Conservation (phyloP, 352 stramenopile species). For the Pythium rishiriense region DNA sequence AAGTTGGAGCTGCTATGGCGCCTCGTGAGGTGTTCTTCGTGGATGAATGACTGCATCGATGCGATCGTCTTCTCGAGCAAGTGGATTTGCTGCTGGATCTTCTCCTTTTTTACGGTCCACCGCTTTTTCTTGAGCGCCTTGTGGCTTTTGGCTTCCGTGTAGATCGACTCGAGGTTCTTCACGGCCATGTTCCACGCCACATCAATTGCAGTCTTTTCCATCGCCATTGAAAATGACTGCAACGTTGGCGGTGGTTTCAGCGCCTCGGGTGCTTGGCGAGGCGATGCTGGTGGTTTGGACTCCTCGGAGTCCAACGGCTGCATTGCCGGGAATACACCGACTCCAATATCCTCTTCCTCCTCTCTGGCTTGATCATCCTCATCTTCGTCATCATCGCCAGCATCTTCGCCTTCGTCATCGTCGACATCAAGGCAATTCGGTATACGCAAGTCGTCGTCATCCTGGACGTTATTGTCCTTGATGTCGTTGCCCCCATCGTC, state of each 20-base stretch:
- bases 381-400: slow-evolving; percentile 29
- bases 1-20: slow-evolving; percentile 37
- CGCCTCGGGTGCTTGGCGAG: neutral
- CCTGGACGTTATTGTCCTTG: slow-evolving; percentile 1
- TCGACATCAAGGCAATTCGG: slow-evolving; percentile 26
- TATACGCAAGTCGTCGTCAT: slow-evolving; percentile 13
- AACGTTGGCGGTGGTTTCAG: neutral
- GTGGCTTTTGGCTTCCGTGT: slow-evolving; percentile 47
- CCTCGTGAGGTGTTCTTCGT: slow-evolving; percentile 48
- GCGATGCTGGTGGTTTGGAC: neutral
- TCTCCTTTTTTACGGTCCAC: slow-evolving; percentile 64
- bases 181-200: slow-evolving; percentile 48
- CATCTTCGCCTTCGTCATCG: slow-evolving; percentile 31
- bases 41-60: slow-evolving; percentile 58
- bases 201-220: slow-evolving; percentile 59
- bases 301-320: neutral
- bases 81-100: slow-evolving; percentile 67
- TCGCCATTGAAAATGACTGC: slow-evolving; percentile 27
- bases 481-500: neutral
- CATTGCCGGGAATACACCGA: neutral
- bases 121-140: slow-evolving; percentile 42
- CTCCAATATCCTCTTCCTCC: neutral
- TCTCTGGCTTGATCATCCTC: slow-evolving; percentile 16
- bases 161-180: slow-evolving; percentile 51
- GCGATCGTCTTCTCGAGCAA: slow-evolving; percentile 70